phyloP scores from a whole-genome alignment of 2,329 filamentous ascomycete genomes.

The Aspergillus niger region DNA sequence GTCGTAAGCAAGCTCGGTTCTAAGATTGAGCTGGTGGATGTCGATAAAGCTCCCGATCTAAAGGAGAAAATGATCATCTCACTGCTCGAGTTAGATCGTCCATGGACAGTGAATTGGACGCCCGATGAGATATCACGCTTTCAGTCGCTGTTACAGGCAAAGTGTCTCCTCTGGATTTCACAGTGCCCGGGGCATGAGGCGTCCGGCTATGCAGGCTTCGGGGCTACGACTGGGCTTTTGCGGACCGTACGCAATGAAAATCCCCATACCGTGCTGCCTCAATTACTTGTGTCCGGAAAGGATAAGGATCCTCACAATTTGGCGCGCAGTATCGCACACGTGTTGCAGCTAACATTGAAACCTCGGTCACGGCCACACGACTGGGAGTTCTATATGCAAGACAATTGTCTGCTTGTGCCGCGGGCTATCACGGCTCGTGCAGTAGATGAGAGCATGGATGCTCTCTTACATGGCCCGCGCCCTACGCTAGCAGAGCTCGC shows the following conservation, averaged over 20 bases:
- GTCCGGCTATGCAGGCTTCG: slow-evolving; percentile 17
- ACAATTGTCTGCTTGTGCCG: slow-evolving; percentile 1
- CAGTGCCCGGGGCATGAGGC: slow-evolving; percentile 17
- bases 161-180: slow-evolving; percentile 26
- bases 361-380: background rate
- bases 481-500: background rate
- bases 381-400: background rate
- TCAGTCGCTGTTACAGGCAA: slow-evolving; percentile 14
- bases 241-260: slow-evolving; percentile 30
- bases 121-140: slow-evolving; percentile 16
- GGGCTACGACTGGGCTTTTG: slow-evolving; percentile 25
- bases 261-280: slow-evolving; percentile 22
- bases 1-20: background rate
- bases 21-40: background rate
- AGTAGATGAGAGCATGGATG: background rate
- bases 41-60: slow-evolving; percentile 15
- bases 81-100: slow-evolving; percentile 18
- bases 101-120: slow-evolving; percentile 19
- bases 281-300: slow-evolving; percentile 21
- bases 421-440: background rate
- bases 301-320: background rate
- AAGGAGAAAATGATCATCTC: slow-evolving; percentile 24
- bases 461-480: background rate
- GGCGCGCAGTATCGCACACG: background rate
- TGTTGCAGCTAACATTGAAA: background rate